phyloP scores from a whole-genome alignment of 768 basidiomycete species.

The Hygrophoropsis aurantiaca region DNA sequence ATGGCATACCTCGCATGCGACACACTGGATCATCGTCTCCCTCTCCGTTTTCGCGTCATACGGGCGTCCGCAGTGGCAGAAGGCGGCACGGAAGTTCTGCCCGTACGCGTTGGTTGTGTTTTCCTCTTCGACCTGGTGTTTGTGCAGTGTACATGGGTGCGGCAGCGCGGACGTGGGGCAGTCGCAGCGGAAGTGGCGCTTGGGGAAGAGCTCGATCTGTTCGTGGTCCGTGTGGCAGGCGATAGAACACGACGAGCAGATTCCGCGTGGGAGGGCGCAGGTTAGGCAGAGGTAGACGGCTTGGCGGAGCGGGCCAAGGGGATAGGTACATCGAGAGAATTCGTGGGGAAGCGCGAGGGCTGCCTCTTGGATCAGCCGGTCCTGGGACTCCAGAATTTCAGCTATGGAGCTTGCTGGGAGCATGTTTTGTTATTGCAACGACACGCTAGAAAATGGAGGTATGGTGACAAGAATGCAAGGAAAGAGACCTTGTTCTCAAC shows the following conservation, averaged over 20 bases:
- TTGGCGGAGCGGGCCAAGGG: conserved; percentile 63
- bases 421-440: too few relatives aligned
- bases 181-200: conserved; percentile 80
- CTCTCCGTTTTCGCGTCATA: conserved; percentile 73
- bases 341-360: conserved; percentile 57
- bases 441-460: too few relatives aligned
- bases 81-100: conserved; percentile 68
- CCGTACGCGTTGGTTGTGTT: conserved; percentile 67
- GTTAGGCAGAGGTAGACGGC: conserved; percentile 81
- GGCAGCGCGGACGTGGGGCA: conserved; percentile 69
- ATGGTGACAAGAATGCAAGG: too few relatives aligned
- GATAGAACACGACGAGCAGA: conserved; percentile 83
- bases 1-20: conserved; percentile 74
- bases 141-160: conserved; percentile 66
- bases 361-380: conserved; percentile 31
- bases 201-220: conserved; percentile 85
- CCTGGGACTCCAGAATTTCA: conserved; percentile 25
- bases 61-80: conserved; percentile 71
- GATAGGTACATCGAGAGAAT: conserved; percentile 66
- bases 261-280: conserved; percentile 64
- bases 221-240: conserved; percentile 87
- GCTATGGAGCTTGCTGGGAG: conserved; percentile 42
- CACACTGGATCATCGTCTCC: conserved; percentile 89
- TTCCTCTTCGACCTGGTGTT: conserved; percentile 44
- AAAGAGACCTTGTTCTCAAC: too few relatives aligned